Evolutionary conservation across 768 basidiomycete genomes (phyloP).

Genomic region (Leucosporidium scottii): DNA sequence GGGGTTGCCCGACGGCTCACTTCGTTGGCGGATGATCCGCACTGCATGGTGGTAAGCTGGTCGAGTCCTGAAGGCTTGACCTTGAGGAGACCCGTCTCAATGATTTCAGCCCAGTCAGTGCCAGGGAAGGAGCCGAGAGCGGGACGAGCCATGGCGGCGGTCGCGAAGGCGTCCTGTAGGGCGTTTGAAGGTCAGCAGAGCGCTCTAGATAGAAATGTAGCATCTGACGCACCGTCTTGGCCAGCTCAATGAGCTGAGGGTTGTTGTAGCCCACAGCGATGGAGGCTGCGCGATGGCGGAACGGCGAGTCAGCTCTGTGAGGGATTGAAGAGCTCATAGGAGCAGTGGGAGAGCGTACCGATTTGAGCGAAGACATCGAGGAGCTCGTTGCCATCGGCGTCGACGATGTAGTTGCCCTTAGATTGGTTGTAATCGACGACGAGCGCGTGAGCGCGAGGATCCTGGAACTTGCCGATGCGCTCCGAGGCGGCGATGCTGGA

Average conservation of each 20-base stretch:
- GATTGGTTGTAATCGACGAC: slow-evolving; percentile 21
- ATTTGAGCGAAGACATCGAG: slow-evolving; percentile 46
- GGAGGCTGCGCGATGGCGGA: neutral
- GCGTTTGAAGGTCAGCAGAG: neutral
- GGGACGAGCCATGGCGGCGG: slow-evolving; percentile 44
- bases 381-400: slow-evolving; percentile 46
- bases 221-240: slow-evolving; percentile 33
- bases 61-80: slow-evolving; percentile 45
- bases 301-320: neutral
- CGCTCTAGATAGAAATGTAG: slow-evolving; percentile 24
- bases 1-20: too few relatives aligned
- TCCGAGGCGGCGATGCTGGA: neutral
- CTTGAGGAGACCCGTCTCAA: slow-evolving; percentile 41
- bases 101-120: slow-evolving; percentile 39
- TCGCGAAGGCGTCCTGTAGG: slow-evolving; percentile 41
- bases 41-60: slow-evolving; percentile 42
- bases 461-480: slow-evolving; percentile 38
- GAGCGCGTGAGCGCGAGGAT: slow-evolving; percentile 39
- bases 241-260: slow-evolving; percentile 39
- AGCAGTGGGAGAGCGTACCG: neutral
- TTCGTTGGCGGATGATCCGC: slow-evolving; percentile 29
- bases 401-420: slow-evolving; percentile 44
- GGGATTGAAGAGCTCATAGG: too few relatives aligned
- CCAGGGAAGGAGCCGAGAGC: slow-evolving; percentile 46
- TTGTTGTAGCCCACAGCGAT: slow-evolving; percentile 45